These are phyloP conservation scores for Vanrija sp. DNA, from an alignment of 1,284 basidiomycete species.

Conservation along the genomic window DNA sequence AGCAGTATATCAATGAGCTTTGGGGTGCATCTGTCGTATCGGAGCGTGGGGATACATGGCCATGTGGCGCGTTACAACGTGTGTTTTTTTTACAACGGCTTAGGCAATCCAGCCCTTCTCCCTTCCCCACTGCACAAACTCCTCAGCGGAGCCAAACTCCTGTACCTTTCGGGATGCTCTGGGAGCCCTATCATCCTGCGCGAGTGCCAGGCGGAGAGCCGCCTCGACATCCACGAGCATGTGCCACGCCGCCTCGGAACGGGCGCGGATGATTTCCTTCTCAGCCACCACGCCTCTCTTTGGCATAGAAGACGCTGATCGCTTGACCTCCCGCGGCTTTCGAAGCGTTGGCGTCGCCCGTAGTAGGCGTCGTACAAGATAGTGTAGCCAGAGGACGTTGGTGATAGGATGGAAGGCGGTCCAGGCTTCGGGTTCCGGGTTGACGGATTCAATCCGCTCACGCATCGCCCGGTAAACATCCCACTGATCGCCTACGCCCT, in stretches of 20 bases:
- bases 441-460: conserved; percentile 47
- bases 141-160: conserved; percentile 2
- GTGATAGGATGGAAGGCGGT: conserved; percentile 7
- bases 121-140: conserved; percentile 5
- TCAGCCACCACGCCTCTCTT: background rate
- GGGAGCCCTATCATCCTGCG: background rate
- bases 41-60: too few species aligned
- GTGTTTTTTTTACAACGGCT: background rate
- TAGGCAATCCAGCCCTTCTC: conserved; percentile 4
- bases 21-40: too few species aligned
- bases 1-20: too few species aligned
- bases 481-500: conserved; percentile 85
- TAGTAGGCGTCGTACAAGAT: conserved; percentile 34
- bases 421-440: background rate
- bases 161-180: background rate
- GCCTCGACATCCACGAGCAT: conserved; percentile 12
- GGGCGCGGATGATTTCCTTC: conserved; percentile 2
- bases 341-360: conserved; percentile 22
- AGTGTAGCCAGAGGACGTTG: conserved; percentile 41
- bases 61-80: too few species aligned
- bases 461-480: conserved; percentile 90
- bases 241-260: conserved; percentile 9
- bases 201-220: background rate
- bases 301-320: background rate
- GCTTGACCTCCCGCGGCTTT: conserved; percentile 22